A percentile compares a stretch with the other conserved stretches of the same genome.
Evolutionary conservation across 2,329 filamentous ascomycete genomes (phyloP).

Genomic region (Leptoxyphium fumago): DNA sequence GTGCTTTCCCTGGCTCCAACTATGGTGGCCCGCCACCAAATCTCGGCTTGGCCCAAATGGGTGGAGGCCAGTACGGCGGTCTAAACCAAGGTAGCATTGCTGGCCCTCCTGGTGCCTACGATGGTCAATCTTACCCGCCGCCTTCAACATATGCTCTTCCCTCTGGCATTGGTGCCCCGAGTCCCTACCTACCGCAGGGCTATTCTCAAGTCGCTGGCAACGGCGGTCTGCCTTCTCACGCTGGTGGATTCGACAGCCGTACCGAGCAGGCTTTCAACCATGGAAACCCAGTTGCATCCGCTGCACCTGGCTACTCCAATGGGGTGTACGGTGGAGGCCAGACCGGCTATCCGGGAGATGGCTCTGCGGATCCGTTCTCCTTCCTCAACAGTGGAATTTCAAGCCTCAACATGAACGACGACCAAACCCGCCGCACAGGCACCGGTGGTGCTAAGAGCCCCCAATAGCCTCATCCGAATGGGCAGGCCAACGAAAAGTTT

Average conservation of each 20-base stretch:
- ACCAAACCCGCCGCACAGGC: conserved; percentile 28
- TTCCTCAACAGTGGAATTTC: conserved; percentile 64
- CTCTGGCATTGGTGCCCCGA: conserved; percentile 66
- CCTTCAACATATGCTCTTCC: conserved; percentile 82
- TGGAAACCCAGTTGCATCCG: conserved; percentile 60
- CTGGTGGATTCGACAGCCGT: conserved; percentile 77
- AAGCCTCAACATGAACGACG: conserved; percentile 53
- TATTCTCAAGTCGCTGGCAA: conserved; percentile 42
- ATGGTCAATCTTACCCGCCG: conserved; percentile 69
- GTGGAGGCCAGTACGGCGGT: conserved; percentile 12
- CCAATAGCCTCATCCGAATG: conserved; percentile 8
- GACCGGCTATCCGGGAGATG: conserved; percentile 31
- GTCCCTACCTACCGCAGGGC: conserved; percentile 71
- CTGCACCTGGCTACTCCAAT: conserved; percentile 43
- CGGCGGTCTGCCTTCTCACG: conserved; percentile 55
- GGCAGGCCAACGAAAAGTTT: too few relatives aligned
- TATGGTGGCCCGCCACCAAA: conserved; percentile 65
- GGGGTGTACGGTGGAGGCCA: conserved; percentile 38
- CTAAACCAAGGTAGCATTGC: conserved; percentile 46
- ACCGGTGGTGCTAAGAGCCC: conserved; percentile 18
- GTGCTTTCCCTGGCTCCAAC: conserved; percentile 14
- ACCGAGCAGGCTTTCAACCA: conserved; percentile 78
- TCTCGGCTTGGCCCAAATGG: conserved; percentile 38
- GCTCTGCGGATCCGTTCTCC: conserved; percentile 61
- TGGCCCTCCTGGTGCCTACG: conserved; percentile 36